phyloP scores from a whole-genome alignment of 352 stramenopile species.

The Thalassiosira ordinaria region DNA sequence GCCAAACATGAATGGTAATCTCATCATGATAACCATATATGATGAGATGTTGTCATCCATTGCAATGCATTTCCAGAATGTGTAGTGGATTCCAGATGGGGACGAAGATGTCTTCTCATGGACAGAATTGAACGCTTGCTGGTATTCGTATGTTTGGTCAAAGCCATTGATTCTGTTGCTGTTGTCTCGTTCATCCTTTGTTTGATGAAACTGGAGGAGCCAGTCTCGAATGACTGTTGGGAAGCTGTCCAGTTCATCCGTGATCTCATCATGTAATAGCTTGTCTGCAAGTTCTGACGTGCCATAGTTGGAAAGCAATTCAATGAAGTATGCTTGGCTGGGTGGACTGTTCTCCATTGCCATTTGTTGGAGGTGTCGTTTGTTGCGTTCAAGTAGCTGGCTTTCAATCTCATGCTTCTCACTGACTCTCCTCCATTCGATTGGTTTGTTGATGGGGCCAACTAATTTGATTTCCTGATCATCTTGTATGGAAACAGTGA shows the following conservation, averaged over 20 bases:
- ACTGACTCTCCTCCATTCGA: conserved; percentile 9
- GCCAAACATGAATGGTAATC: conserved; percentile 28
- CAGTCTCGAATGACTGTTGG: background rate
- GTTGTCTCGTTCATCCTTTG: background rate
- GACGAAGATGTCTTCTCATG: conserved; percentile 22
- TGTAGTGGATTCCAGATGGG: conserved; percentile 22
- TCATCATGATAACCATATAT: conserved; percentile 28
- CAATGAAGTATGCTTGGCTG: background rate
- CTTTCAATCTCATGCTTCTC: conserved; percentile 6
- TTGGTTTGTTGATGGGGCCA: background rate
- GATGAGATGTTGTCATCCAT: background rate
- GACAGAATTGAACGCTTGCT: conserved; percentile 14
- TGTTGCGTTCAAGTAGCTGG: conserved; percentile 5
- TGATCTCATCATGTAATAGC: background rate
- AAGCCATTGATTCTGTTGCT: background rate
- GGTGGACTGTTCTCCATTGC: conserved; percentile 6
- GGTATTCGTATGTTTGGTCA: conserved; percentile 2
- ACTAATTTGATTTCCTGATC: background rate
- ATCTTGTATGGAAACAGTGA: background rate
- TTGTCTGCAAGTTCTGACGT: background rate
- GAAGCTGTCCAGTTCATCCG: background rate
- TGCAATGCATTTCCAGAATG: conserved; percentile 24
- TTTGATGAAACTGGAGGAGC: background rate
- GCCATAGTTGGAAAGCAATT: background rate
- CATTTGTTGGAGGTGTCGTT: conserved; percentile 30